A percentile compares a stretch with the other conserved stretches of the same genome.
These are phyloP conservation scores for Fomitopsis betulina DNA, from an alignment of 1,284 basidiomycete species.

Conservation along the genomic window DNA sequence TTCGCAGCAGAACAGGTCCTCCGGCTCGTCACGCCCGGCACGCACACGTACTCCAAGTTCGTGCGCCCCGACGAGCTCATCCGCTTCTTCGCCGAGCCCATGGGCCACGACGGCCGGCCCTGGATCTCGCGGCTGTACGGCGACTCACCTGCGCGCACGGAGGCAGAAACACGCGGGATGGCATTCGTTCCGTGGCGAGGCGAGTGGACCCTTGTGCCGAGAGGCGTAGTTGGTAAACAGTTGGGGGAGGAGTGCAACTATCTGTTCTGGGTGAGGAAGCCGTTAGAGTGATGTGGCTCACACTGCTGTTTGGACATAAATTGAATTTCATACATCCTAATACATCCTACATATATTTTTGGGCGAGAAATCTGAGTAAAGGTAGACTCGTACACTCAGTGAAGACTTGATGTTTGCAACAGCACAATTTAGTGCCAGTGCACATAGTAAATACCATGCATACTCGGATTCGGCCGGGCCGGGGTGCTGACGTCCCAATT, in stretches of 20 bases:
- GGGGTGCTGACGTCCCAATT: too few species aligned
- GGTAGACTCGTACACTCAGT: too few species aligned
- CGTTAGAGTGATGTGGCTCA: constrained; percentile 24
- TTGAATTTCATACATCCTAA: background rate
- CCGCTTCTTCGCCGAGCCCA: constrained; percentile 71
- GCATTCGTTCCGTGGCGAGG: constrained; percentile 78
- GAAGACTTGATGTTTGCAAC: too few species aligned
- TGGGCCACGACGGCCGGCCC: constrained; percentile 30
- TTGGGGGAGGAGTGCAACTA: constrained; percentile 76
- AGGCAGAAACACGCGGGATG: constrained; percentile 82
- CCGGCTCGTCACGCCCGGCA: constrained; percentile 82
- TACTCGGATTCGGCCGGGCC: too few species aligned
- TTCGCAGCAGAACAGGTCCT: constrained; percentile 85
- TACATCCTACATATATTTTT: too few species aligned
- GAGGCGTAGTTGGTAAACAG: constrained; percentile 47
- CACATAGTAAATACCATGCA: background rate
- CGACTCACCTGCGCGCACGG: constrained; percentile 47
- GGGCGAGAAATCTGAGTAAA: too few species aligned
- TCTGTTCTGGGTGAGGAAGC: constrained; percentile 76
- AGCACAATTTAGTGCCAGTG: too few species aligned
- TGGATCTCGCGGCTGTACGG: constrained; percentile 41
- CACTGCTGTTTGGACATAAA: too few species aligned
- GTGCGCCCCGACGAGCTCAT: constrained; percentile 88
- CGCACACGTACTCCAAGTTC: constrained; percentile 91
- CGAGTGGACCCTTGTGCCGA: constrained; percentile 67